These are phyloP conservation scores for Betula pendula DNA, from an alignment of 306 rosid genomes.

Conservation along the genomic window DNA sequence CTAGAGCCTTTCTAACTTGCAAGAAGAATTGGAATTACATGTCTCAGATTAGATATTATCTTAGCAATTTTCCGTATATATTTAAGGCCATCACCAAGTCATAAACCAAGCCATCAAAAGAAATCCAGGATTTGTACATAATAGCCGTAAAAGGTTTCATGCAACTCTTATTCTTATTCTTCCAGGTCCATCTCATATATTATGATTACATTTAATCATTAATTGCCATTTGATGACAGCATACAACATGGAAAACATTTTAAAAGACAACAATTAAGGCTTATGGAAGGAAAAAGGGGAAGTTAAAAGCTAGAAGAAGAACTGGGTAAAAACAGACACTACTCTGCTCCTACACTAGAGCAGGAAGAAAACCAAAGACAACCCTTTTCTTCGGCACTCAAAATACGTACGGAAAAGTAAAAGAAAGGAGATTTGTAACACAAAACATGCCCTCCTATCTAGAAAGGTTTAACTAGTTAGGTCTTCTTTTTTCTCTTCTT, in stretches of 20 bases:
- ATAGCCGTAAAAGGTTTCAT: background rate
- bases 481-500: constrained; percentile 31
- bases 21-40: no score
- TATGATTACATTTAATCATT: constrained; percentile 18
- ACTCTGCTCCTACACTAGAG: constrained; percentile 31
- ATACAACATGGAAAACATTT: constrained; percentile 17
- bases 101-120: background rate
- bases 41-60: no score
- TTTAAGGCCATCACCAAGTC: background rate
- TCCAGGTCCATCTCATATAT: constrained; percentile 18
- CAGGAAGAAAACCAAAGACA: constrained; percentile 42
- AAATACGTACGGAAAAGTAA: constrained; percentile 30
- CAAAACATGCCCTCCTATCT: constrained; percentile 37
- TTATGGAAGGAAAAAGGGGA: constrained; percentile 14
- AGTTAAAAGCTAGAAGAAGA: constrained; percentile 22
- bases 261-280: constrained; percentile 15
- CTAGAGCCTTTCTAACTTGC: no score
- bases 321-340: constrained; percentile 13
- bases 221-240: constrained; percentile 25
- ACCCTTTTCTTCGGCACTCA: constrained; percentile 31
- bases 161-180: constrained; percentile 29
- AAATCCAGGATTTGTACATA: constrained; percentile 2
- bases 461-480: constrained; percentile 31
- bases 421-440: constrained; percentile 44
- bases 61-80: background rate